Evolutionary conservation across 225 moss, liverwort and hornwort genomes (phyloP).

Genomic region (Climacium dendroides): DNA sequence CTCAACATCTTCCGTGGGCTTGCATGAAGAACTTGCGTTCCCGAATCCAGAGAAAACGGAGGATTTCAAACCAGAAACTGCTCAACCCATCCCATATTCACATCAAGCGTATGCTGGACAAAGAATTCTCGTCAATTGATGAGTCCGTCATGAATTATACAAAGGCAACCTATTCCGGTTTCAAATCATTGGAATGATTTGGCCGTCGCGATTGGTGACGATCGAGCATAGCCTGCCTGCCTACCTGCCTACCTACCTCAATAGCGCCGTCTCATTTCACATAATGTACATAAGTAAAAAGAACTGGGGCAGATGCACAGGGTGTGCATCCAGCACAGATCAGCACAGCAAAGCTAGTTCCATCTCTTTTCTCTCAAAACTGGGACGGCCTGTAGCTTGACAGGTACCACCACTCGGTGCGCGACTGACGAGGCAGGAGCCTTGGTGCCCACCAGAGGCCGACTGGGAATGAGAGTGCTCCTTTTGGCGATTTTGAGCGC

Average conservation of each 20-base stretch:
- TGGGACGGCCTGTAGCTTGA: conserved; percentile 5
- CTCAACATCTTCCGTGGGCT: background rate
- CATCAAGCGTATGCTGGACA: background rate
- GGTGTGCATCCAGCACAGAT: background rate
- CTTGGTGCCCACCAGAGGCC: background rate
- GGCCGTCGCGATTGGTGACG: background rate
- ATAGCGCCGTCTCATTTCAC: background rate
- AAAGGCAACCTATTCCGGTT: background rate
- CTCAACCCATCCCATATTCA: too few relatives aligned
- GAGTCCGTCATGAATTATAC: conserved; percentile 1
- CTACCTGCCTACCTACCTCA: background rate
- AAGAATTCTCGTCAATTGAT: background rate
- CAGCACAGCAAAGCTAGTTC: background rate
- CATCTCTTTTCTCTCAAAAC: conserved; percentile 42
- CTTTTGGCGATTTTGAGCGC: background rate
- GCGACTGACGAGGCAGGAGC: background rate
- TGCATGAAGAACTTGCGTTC: background rate
- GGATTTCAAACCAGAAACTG: background rate
- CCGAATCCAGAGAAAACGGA: too few relatives aligned
- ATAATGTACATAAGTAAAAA: conserved; percentile 16
- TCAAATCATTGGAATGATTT: conserved; percentile 4
- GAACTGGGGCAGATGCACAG: conserved; percentile 10
- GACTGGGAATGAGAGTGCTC: background rate
- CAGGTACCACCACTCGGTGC: conserved; percentile 15
- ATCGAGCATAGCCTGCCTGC: background rate